A percentile compares a stretch with the other conserved stretches of the same genome.
Evolutionary conservation across 352 stramenopile species (phyloP).

Genomic region (Phytophthora podocarpi): DNA sequence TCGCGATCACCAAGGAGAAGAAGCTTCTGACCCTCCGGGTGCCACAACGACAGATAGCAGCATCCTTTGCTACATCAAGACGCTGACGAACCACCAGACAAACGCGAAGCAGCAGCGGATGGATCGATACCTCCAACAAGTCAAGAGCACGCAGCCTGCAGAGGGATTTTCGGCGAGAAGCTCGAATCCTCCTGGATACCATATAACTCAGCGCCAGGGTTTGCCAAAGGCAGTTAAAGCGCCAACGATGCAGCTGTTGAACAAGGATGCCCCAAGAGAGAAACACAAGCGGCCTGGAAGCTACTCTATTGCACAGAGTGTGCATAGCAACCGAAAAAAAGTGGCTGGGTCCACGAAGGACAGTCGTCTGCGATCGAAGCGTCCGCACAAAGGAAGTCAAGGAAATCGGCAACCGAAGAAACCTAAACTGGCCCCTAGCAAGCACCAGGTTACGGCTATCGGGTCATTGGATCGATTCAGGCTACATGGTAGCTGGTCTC

Average conservation of each 20-base stretch:
- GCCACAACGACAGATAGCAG: slow-evolving; percentile 30
- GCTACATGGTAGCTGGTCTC: slow-evolving; percentile 7
- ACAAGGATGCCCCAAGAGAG: not conserved
- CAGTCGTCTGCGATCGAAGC: slow-evolving; percentile 5
- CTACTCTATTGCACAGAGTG: not conserved
- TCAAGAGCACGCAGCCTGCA: slow-evolving; percentile 17
- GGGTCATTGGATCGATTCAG: slow-evolving; percentile 25
- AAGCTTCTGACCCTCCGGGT: not conserved
- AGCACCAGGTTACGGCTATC: not conserved
- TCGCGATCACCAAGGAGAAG: not conserved
- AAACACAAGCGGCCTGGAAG: not conserved
- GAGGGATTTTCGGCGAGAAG: not conserved
- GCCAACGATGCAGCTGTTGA: not conserved
- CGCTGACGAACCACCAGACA: slow-evolving; percentile 47
- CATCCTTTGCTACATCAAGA: slow-evolving; percentile 56
- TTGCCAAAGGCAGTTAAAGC: not conserved
- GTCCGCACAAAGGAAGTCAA: slow-evolving; percentile 5
- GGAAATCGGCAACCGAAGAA: slow-evolving; percentile 10
- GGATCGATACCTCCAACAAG: slow-evolving; percentile 38
- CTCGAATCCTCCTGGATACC: not conserved
- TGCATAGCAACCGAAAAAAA: not conserved
- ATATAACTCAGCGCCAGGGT: not conserved
- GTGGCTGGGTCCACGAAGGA: not conserved
- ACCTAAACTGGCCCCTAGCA: slow-evolving; percentile 1
- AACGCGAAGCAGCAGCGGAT: slow-evolving; percentile 55